These are phyloP conservation scores for Cordyceps farinosa DNA, from an alignment of 2,329 filamentous ascomycete species.

Conservation along the genomic window DNA sequence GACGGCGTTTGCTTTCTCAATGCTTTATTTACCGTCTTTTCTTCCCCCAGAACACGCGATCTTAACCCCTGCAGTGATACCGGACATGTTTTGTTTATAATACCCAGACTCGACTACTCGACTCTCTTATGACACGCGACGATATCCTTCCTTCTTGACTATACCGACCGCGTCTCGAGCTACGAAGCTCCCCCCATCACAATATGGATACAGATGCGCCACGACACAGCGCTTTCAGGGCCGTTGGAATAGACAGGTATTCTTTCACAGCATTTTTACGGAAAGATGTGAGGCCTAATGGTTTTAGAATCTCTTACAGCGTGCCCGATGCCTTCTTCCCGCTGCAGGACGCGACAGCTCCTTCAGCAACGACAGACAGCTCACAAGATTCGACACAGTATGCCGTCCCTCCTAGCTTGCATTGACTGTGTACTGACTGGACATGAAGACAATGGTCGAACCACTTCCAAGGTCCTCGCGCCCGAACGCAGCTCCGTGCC, in stretches of 20 bases:
- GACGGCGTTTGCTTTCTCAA: background rate
- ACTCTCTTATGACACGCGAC: background rate
- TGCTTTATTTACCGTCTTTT: background rate
- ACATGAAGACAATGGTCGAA: slow-evolving; percentile 25
- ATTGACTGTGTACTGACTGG: background rate
- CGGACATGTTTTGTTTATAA: slow-evolving; percentile 1
- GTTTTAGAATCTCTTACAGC: slow-evolving; percentile 12
- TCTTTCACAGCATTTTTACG: background rate
- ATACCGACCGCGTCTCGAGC: slow-evolving; percentile 7
- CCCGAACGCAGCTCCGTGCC: slow-evolving; percentile 26
- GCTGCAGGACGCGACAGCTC: slow-evolving; percentile 1
- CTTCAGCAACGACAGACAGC: background rate
- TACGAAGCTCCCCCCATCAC: slow-evolving; percentile 3
- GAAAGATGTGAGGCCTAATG: background rate
- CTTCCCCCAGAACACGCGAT: background rate
- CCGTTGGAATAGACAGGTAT: slow-evolving; percentile 10
- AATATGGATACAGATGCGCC: slow-evolving; percentile 12
- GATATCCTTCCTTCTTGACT: slow-evolving; percentile 4
- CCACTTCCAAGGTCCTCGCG: slow-evolving; percentile 21
- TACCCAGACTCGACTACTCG: background rate
- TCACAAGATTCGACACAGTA: background rate
- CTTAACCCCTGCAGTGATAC: background rate
- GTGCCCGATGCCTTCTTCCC: slow-evolving; percentile 16
- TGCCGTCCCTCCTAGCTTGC: background rate
- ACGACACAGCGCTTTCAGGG: background rate